Conservation (phyloP, 208 protist genomes). For the Wallacemonas sp. region DNA sequence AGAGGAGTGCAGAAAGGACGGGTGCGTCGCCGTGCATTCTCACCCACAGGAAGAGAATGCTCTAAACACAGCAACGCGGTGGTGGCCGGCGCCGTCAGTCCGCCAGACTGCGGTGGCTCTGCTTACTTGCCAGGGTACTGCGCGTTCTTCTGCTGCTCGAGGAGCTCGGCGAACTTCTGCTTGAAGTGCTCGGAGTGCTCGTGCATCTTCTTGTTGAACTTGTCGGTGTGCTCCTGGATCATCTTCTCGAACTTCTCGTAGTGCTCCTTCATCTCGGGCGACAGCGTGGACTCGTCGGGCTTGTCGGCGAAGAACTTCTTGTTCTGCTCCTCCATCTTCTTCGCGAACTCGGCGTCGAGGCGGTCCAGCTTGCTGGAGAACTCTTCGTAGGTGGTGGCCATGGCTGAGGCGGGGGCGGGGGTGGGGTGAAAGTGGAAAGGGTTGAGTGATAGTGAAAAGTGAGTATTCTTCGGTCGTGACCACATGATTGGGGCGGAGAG, state of each 20-base stretch:
- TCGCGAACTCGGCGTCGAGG: slow-evolving; percentile 88
- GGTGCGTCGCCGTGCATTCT: too few species aligned
- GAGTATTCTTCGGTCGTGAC: background rate
- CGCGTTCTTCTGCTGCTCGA: slow-evolving; percentile 92
- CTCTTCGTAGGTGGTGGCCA: slow-evolving; percentile 89
- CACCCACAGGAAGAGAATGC: background rate
- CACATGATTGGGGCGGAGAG: too few species aligned
- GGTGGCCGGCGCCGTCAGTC: too few species aligned
- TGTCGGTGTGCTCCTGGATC: slow-evolving; percentile 92
- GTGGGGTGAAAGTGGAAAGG: background rate
- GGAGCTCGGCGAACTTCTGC: slow-evolving; percentile 87
- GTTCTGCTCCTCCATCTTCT: slow-evolving; percentile 94
- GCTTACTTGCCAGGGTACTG: slow-evolving; percentile 87
- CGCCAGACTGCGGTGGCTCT: too few species aligned
- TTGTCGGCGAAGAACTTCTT: slow-evolving; percentile 93
- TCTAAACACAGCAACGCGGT: too few species aligned
- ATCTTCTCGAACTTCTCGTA: slow-evolving; percentile 93
- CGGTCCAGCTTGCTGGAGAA: slow-evolving; percentile 89
- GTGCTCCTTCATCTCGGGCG: slow-evolving; percentile 92
- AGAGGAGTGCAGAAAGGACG: too few species aligned
- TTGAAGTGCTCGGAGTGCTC: slow-evolving; percentile 93
- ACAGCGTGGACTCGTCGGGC: slow-evolving; percentile 87
- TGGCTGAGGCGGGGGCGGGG: slow-evolving; percentile 13
- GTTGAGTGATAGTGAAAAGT: background rate
- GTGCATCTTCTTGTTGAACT: slow-evolving; percentile 94